Percentiles rank a stretch among this genome's conserved stretches.
These are phyloP conservation scores for Xylaria sp. DNA, from an alignment of 2,329 filamentous ascomycete genomes.

Conservation along the genomic window DNA sequence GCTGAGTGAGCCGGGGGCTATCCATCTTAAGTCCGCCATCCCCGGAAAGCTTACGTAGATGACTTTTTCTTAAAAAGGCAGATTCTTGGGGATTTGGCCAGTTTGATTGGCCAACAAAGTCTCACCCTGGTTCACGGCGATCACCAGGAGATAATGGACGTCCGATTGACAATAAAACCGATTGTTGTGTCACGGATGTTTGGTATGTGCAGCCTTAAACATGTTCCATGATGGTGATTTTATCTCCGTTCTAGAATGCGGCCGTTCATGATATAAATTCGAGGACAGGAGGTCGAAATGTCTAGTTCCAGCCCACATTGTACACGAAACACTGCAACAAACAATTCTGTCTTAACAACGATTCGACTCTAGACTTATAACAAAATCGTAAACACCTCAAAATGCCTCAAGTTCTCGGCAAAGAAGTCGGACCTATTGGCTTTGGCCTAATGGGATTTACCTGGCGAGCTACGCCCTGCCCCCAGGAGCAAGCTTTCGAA, in stretches of 20 bases:
- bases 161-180: conserved; percentile 5
- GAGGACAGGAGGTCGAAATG: background rate
- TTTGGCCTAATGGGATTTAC: conserved; percentile 48
- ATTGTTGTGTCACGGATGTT: background rate
- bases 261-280: background rate
- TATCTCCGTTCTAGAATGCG: background rate
- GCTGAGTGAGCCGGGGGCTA: background rate
- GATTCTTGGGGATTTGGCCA: background rate
- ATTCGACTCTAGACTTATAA: background rate
- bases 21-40: background rate
- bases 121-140: background rate
- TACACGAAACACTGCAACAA: background rate
- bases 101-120: conserved; percentile 12
- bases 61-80: conserved; percentile 3
- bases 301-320: background rate
- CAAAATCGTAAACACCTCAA: background rate
- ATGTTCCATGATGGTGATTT: background rate
- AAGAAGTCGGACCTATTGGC: conserved; percentile 43
- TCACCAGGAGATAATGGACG: conserved; percentile 9
- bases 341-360: background rate
- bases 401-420: conserved; percentile 44
- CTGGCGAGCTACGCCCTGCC: conserved; percentile 42
- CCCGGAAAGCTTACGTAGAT: background rate
- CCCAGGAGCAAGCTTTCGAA: conserved; percentile 56
- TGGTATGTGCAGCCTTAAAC: background rate